phyloP scores from a whole-genome alignment of 768 basidiomycete species.

The Suillus decipiens region DNA sequence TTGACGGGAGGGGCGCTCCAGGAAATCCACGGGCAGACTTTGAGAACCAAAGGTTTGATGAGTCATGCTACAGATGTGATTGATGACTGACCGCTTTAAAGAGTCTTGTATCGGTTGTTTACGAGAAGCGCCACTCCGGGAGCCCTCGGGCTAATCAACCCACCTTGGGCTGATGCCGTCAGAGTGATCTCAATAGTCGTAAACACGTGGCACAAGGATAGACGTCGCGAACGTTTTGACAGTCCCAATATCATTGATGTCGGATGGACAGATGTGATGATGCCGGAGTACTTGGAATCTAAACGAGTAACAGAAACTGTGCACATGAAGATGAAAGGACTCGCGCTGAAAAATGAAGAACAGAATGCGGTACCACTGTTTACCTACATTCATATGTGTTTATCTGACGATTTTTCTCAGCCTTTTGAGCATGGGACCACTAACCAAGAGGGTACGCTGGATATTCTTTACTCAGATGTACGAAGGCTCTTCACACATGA shows the following conservation, averaged over 20 bases:
- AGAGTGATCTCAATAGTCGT: conserved; percentile 40
- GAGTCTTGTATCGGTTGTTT: conserved; percentile 35
- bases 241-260: conserved; percentile 38
- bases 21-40: conserved; percentile 39
- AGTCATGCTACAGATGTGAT: neutral
- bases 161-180: conserved; percentile 34
- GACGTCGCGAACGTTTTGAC: conserved; percentile 33
- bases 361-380: conserved; percentile 15
- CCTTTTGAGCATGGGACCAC: conserved; percentile 10
- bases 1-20: conserved; percentile 14
- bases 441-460: conserved; percentile 7
- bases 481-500: conserved; percentile 26
- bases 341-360: conserved; percentile 14
- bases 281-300: conserved; percentile 28
- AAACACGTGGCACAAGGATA: conserved; percentile 37
- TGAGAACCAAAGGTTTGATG: conserved; percentile 47
- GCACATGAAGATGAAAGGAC: conserved; percentile 21
- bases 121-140: conserved; percentile 22
- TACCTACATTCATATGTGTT: neutral
- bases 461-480: conserved; percentile 16
- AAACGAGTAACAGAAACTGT: conserved; percentile 17
- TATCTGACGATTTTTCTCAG: conserved; percentile 18
- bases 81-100: conserved; percentile 15
- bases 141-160: conserved; percentile 33
- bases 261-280: conserved; percentile 43